phyloP scores from a whole-genome alignment of 228 moss, liverwort and hornwort genomes.

The Sphagnum magellanicum region DNA sequence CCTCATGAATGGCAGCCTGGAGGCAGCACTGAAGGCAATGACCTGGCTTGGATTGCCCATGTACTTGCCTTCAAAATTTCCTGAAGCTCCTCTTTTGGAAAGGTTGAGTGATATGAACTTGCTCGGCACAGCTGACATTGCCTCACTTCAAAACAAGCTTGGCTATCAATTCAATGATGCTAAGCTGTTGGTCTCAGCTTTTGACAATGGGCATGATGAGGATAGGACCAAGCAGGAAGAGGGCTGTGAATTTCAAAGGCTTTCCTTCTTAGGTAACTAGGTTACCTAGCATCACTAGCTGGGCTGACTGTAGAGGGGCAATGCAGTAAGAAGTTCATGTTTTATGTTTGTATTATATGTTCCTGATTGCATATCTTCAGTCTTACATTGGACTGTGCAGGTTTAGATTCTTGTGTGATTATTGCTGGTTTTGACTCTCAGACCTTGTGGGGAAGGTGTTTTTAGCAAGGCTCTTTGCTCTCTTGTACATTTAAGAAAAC shows the following conservation, averaged over 20 bases:
- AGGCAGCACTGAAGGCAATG: slow-evolving; percentile 46
- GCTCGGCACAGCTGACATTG: slow-evolving; percentile 21
- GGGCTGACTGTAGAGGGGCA: too few relatives aligned
- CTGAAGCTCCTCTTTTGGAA: slow-evolving; percentile 12
- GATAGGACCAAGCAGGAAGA: slow-evolving; percentile 12
- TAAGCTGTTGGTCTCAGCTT: slow-evolving; percentile 39
- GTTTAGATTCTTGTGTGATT: too few relatives aligned
- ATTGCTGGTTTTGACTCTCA: too few relatives aligned
- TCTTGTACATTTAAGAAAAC: too few relatives aligned
- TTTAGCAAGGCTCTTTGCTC: too few relatives aligned
- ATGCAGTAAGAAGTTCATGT: too few relatives aligned
- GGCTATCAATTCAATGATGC: slow-evolving; percentile 46
- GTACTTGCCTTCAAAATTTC: slow-evolving; percentile 37
- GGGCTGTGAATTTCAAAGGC: slow-evolving; percentile 37
- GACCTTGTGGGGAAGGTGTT: too few relatives aligned
- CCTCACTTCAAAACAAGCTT: slow-evolving; percentile 42
- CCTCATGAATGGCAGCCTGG: slow-evolving; percentile 42
- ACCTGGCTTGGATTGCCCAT: slow-evolving; percentile 61
- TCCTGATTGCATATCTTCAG: too few relatives aligned
- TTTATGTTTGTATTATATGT: too few relatives aligned
- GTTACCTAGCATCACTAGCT: too few relatives aligned
- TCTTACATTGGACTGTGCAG: too few relatives aligned
- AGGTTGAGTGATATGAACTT: slow-evolving; percentile 9
- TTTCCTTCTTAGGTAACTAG: slow-evolving; percentile 50
- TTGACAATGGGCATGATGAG: slow-evolving; percentile 30